Base-by-base conservation (phyloP, 768 basidiomycete species). In the Galerina marginata region DNA sequence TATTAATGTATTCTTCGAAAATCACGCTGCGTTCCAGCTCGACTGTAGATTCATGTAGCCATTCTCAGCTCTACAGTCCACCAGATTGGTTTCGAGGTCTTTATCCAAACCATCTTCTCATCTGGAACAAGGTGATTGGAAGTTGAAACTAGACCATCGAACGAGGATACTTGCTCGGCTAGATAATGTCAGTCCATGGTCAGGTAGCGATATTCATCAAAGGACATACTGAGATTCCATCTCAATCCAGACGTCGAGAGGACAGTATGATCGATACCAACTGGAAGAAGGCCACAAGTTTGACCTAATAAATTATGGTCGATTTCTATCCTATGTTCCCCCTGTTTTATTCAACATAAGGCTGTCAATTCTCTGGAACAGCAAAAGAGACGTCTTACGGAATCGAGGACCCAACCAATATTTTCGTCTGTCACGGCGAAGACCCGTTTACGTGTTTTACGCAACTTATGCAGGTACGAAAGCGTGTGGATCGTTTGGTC, bases 401-500 rank as follows among this genome's bases (percentile, higher is more conserved):
- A 74, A 60, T 92, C 87, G 2, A 99, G 82, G 0, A 96, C 87
- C 92, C 96, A 98, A 3, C 89, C 93, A 11, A 97, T 79, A 63
- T 90, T 95, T 49, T 98, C 95, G 52, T 95, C 92, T n/a, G 93
- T 93, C 10, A 96, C 79, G 0, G 85, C 92, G 71, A 87, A 96
- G 2, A 90, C 83, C 20, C 79, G 79, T 9, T 83, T 71, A 33
- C 87, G 80, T 1, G 65, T 74, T 66, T 80, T 83, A 45, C 92
- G 86, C 20, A 96, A 77, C 71, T 94, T 94, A 74, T 95, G 86
- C 1, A 99, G 75, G 49, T 89, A 84, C 2, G 95, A 92, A 10
- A 99, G 81, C 0, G 93, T 90, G 68, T 97, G 95, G 4, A 96
- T 80, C 0, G 95, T 97, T 68, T 99, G 97, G 73, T 99, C 97